Evolutionary conservation across 768 basidiomycete genomes (phyloP), one percentile per base, ranked within the genome.

Genomic region (Tephrocybe sp.): DNA sequence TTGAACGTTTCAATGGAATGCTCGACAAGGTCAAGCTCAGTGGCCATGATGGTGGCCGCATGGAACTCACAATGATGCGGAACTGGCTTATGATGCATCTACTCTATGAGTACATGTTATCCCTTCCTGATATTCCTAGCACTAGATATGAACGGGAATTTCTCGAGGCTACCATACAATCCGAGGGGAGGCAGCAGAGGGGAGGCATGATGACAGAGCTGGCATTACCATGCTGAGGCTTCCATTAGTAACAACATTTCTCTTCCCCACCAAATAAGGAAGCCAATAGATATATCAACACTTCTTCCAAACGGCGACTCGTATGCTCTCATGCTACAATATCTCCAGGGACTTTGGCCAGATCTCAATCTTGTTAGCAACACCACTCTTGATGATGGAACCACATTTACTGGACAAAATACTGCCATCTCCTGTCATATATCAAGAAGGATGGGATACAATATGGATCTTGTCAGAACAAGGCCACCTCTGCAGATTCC

Each of bases 1-100:
- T 69, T 47, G 68, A 72, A 45, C 51, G 60, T 4, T 69, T 69
- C 53, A 72, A 72, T 53, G 65, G 68, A 0, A 61, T 68, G 55
- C 51, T 71, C 12, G 62, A 71, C 38, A 58, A 61, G 10, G 63
- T 69, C 15, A 65, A 70, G 1, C 58, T 52, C 47, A 70, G 70
- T 51, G 65, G 67, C 51, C 45, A 45, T 34, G 32, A 45, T 15
- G 49, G 62, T 37, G 26, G 41, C 6, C 37, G 51, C 0, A 43
- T 66, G 21, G 48, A 50, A 15, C 58, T 34, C 17, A 55, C 40
- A 18, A 18, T 45, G 45, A 45, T 45, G 45, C 18, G 21, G 20
- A 45, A 45, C 33, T 45, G 45, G 45, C 1, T 34, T 1, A 45
- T 45, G 33, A 34, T 34, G 18, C 45, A 36, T 28, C 23, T 38